Conservation (phyloP, 371 early-diverging fungal species). For the Lichtheimia hyalospora region DNA sequence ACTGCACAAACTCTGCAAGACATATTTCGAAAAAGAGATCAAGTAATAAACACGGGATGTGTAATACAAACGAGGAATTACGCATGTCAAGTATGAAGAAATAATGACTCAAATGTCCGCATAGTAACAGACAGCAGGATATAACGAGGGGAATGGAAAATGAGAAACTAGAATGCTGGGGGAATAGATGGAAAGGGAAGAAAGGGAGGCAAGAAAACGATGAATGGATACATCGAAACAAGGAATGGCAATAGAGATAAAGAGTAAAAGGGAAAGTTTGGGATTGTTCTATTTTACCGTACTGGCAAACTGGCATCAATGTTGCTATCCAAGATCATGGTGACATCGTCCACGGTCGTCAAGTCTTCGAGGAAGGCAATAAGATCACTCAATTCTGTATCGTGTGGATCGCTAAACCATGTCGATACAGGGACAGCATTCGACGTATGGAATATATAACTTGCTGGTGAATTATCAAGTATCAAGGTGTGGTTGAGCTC, state of each 20-base stretch:
- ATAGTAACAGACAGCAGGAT: too few species aligned
- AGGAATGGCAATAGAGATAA: constrained; percentile 2
- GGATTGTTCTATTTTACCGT: neutral
- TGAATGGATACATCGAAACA: neutral
- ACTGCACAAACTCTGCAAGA: too few species aligned
- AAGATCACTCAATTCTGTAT: constrained; percentile 90
- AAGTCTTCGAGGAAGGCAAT: constrained; percentile 92
- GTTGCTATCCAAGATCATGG: constrained; percentile 68
- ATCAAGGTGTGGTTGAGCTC: constrained; percentile 78
- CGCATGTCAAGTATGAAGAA: too few species aligned
- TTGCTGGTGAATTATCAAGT: constrained; percentile 91
- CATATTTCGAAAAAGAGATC: too few species aligned
- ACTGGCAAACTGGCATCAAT: constrained; percentile 2
- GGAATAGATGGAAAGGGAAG: too few species aligned
- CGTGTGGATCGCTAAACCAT: constrained; percentile 96
- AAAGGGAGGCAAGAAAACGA: constrained; percentile 8
- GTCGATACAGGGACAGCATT: constrained; percentile 95
- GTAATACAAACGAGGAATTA: too few species aligned
- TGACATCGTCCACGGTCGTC: constrained; percentile 85
- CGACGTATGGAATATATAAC: constrained; percentile 90
- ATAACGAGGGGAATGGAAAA: too few species aligned
- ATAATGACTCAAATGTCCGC: too few species aligned
- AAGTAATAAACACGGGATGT: too few species aligned
- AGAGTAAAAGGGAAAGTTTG: neutral
- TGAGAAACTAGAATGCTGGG: too few species aligned